Base-by-base conservation (phyloP, 805 yeast genomes). In the Myxozyma kluyveri region DNA sequence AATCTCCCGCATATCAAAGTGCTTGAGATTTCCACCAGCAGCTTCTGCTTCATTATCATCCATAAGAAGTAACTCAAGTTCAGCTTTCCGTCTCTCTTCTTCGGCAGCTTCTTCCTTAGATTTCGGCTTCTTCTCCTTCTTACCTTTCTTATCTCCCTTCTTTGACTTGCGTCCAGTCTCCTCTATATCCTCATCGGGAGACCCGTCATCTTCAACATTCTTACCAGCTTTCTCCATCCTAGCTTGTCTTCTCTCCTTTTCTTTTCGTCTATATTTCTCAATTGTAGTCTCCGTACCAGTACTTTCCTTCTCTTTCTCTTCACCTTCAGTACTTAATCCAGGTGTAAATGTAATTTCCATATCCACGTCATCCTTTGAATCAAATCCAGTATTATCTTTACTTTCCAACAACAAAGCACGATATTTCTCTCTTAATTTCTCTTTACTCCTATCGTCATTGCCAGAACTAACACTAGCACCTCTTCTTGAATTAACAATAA, bases 301-400 rank as follows among this genome's bases (percentile, higher is more conserved):
- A 45, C 70, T 70, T 10, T 65, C 72, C 9, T 67, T 63, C 22
- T 67, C 62, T 2, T 58, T 60, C 19, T 50, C 59, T 2, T 63
- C 70, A 36, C 64, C 71, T 19, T 65, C 71, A 26, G 75, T 80
- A 41, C 77, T 78, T 47, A 89, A 70, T 2, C 88, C 97, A 1
- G 98, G 96, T 35, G 90, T 88, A 69, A 93, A 93, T 0, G 97
- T 89, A 62, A 93, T 87, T 67, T 93, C 98, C 88, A 93, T 86
- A 64, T 89, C 96, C 26, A 86, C 84, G 43, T 82, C 91, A 44
- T 75, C 84, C 26, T 80, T 83, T 17, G 72, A 77, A 12, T 50
- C 60, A 29, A 54, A 54, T n/a, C 60, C 60, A 3, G 59, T 49
- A 29, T 55, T 35, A 17, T 42, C 42, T 42, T 73, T 12, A 61